Percentiles rank a stretch among this genome's conserved stretches.
phyloP scores from a whole-genome alignment of 2,329 filamentous ascomycete species.

The Penicillium freii region DNA sequence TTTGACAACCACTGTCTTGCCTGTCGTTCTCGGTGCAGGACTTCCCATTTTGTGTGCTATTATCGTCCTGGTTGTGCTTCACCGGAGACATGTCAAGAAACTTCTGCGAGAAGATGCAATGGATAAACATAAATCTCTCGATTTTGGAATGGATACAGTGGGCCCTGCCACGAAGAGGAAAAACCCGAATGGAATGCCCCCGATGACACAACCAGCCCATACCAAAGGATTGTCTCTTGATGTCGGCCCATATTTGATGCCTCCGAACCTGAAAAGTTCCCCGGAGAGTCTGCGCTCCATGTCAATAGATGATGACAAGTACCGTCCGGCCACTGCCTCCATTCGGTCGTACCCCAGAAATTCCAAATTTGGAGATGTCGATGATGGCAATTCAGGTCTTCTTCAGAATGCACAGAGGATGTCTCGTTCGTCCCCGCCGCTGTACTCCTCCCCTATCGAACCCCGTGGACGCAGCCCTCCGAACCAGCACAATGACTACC shows the following conservation, averaged over 20 bases:
- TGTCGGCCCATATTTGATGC: conserved; percentile 88
- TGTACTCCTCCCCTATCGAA: conserved; percentile 22
- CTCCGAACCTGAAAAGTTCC: conserved; percentile 73
- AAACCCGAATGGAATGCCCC: conserved; percentile 37
- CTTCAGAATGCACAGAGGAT: conserved; percentile 58
- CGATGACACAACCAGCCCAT: conserved; percentile 43
- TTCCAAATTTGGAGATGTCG: conserved; percentile 44
- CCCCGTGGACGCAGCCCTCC: conserved; percentile 8
- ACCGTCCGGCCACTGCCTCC: conserved; percentile 60
- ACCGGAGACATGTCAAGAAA: conserved; percentile 72
- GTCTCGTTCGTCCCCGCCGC: conserved; percentile 53
- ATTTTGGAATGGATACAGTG: conserved; percentile 75
- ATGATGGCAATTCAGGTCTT: conserved; percentile 53
- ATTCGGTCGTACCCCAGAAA: conserved; percentile 39
- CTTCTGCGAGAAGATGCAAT: conserved; percentile 73
- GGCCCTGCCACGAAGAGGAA: conserved; percentile 38
- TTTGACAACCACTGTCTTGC: conserved; percentile 57
- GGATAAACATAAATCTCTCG: conserved; percentile 85
- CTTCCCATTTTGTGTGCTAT: conserved; percentile 70
- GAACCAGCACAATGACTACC: conserved; percentile 16
- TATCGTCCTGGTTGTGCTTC: conserved; percentile 69
- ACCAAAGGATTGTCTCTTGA: conserved; percentile 58
- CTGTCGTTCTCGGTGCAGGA: conserved; percentile 68
- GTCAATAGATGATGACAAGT: conserved; percentile 80
- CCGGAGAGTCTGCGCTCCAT: conserved; percentile 84